A percentile compares a stretch with the other conserved stretches of the same genome.
Evolutionary conservation across 2,329 filamentous ascomycete species (phyloP).

Genomic region (Cordyceps javanica): DNA sequence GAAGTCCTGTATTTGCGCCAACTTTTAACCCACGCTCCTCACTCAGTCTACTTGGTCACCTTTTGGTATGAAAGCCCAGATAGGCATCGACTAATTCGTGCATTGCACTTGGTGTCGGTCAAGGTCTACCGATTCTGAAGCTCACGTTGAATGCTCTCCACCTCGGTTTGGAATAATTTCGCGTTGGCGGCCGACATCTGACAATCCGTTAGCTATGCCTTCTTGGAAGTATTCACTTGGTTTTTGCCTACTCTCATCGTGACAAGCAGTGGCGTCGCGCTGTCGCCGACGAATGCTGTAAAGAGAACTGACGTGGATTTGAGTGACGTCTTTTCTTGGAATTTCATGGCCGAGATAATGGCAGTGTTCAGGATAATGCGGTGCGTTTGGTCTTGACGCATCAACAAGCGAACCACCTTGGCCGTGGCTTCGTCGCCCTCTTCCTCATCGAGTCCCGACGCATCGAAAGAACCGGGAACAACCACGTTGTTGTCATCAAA

Average conservation of each 20-base stretch:
- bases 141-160: constrained; percentile 45
- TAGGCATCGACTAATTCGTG: not conserved
- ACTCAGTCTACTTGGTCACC: not conserved
- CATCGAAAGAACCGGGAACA: constrained; percentile 50
- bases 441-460: constrained; percentile 43
- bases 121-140: constrained; percentile 33
- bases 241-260: constrained; percentile 51
- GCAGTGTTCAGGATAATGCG: constrained; percentile 81
- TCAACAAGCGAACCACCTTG: constrained; percentile 65
- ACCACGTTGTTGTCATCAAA: constrained; percentile 46
- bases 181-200: constrained; percentile 50
- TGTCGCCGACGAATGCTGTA: constrained; percentile 53
- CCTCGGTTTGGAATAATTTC: constrained; percentile 45
- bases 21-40: constrained; percentile 5
- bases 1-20: constrained; percentile 12
- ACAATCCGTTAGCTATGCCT: constrained; percentile 6
- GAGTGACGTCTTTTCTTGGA: constrained; percentile 68
- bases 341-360: constrained; percentile 71
- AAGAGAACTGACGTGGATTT: constrained; percentile 65
- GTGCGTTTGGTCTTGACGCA: constrained; percentile 86
- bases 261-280: constrained; percentile 50
- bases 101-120: not conserved
- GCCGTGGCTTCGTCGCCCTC: constrained; percentile 24
- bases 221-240: not conserved
- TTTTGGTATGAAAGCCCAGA: constrained; percentile 1